Conservation (phyloP, 768 basidiomycete genomes). For the Kwoniella mangroviensis region DNA sequence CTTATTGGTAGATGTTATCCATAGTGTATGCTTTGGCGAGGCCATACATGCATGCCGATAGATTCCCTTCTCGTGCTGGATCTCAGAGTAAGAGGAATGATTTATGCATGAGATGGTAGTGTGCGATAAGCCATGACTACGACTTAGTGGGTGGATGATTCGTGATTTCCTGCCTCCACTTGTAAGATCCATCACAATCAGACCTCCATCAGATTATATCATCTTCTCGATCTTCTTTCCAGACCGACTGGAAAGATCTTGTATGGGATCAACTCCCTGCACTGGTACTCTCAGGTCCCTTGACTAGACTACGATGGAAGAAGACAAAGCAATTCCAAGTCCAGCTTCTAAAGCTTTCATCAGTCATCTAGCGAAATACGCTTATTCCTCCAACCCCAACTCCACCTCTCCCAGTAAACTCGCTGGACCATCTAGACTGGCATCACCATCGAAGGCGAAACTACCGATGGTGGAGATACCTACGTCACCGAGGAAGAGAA, state of each 20-base stretch:
- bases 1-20: neutral
- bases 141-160: too few species aligned
- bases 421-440: neutral
- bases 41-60: too few species aligned
- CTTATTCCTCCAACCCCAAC: constrained; percentile 14
- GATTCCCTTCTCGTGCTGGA: too few species aligned
- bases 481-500: neutral
- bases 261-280: neutral
- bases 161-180: neutral
- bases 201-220: neutral
- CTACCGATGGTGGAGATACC: neutral
- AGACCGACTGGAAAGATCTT: neutral
- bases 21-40: too few species aligned
- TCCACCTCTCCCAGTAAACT: neutral
- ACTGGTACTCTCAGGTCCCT: neutral
- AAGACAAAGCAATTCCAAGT: constrained; percentile 10
- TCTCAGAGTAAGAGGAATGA: too few species aligned
- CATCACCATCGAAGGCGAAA: neutral
- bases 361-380: constrained; percentile 30
- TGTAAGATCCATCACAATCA: neutral
- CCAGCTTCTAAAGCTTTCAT: constrained; percentile 40
- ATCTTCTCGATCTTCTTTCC: neutral
- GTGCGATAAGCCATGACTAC: too few species aligned
- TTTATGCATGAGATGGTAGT: too few species aligned
- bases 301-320: neutral